Base-by-base conservation (phyloP, 2,329 filamentous ascomycete species). In the Aspergillus niger region DNA sequence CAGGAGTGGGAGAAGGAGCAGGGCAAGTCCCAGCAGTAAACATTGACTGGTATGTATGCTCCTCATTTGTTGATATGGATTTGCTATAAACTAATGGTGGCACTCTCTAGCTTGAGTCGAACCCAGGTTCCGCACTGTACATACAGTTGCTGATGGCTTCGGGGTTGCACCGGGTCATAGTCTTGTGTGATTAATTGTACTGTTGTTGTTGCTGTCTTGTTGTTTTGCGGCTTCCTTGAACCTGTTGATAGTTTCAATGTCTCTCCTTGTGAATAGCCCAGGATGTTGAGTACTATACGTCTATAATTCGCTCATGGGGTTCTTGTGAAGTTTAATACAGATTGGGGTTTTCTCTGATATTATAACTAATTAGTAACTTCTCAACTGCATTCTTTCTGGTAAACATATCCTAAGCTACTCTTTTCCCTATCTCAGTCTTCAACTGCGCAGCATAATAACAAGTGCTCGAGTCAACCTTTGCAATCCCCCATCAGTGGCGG, bases 221-320 rank as follows among this genome's bases (percentile, higher is more conserved):
- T 50, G 47, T 50, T 50, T 50, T 50, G 47, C 47, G 47, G 47
- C 47, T 50, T 50, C 47, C 47, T 30, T 50, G 47, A 30, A 50
- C 47, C 26, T 50, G 47, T 50, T n/a, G 17, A 50, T 50, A 50
- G 47, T 28, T 50, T 50, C 47, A 50, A 30, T 30, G 47, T 50
- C 47, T 30, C 26, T 50, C 47, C n/a, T 50, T 50, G 47, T 30
- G 30, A n/a, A 50, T 50, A 50, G 47, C 47, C 47, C 47, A 30
- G 30, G 32, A 36, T 36, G 32, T 36, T 36, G 32, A 36, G 32
- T 36, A 36, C 32, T 36, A 36, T 36, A 13, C 32, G 11, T 36
- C 32, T 36, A 13, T 36, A 36, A 36, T 36, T 36, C 11, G 32
- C 32, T 36, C 3, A 15, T 36, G 32, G 32, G 32, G 32, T 36